Evolutionary conservation across 2,329 filamentous ascomycete species (phyloP).

Genomic region (Podosphaera aphanis): DNA sequence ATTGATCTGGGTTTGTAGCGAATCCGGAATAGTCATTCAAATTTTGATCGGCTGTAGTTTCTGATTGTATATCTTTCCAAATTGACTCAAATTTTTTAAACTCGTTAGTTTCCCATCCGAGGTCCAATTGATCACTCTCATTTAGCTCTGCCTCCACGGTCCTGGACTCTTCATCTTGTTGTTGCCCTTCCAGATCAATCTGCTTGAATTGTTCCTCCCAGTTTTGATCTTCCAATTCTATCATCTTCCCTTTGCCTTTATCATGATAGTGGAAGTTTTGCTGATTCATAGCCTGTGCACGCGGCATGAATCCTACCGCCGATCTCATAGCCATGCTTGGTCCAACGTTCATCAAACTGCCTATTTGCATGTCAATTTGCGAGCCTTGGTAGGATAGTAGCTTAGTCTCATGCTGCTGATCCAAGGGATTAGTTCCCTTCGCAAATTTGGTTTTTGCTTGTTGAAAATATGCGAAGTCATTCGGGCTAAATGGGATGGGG

Average conservation of each 20-base stretch:
- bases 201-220: conserved; percentile 95
- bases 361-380: conserved; percentile 27
- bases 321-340: conserved; percentile 22
- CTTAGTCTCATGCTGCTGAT: conserved; percentile 21
- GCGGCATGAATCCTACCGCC: conserved; percentile 22
- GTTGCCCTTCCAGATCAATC: conserved; percentile 41
- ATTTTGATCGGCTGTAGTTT: conserved; percentile 44
- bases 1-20: conserved; percentile 48
- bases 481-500: conserved; percentile 47
- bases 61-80: conserved; percentile 62
- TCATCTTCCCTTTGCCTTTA: conserved; percentile 76
- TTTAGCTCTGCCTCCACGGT: conserved; percentile 43
- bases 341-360: conserved; percentile 25
- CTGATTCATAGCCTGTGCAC: not conserved
- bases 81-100: conserved; percentile 79
- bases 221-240: conserved; percentile 78
- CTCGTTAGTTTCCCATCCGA: conserved; percentile 48
- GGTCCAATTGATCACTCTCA: conserved; percentile 64
- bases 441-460: conserved; percentile 37
- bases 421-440: conserved; percentile 34
- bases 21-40: conserved; percentile 50
- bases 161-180: conserved; percentile 19
- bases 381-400: conserved; percentile 32
- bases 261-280: conserved; percentile 18
- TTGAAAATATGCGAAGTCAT: conserved; percentile 75